Evolutionary conservation across 129 eudicot genomes (phyloP), one percentile per base, ranked within the genome.

Genomic region (Lactuca saligna): DNA sequence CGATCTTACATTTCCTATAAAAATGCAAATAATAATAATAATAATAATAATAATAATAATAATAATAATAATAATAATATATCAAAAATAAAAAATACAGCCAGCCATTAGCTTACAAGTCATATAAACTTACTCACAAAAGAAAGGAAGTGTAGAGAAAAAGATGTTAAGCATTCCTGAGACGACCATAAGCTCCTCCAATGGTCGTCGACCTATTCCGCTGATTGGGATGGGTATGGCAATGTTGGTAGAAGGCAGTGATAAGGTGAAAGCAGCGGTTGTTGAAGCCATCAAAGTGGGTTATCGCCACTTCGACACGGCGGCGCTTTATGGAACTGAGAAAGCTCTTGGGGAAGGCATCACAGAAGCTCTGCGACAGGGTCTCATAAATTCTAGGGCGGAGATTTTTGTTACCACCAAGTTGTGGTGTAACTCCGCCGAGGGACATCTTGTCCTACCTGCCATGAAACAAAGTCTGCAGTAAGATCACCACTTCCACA

Each of bases 381-480:
- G 65, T 56, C 64, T 66, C 7, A 33, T 82, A 54, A 66, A 79
- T 34, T 79, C 73, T 0, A 41, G 79, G 3, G 66, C 44, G 3
- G 82, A 83, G 61, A 58, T 83, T 54, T 83, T 75, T 7, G 44
- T 83, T 32, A 83, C 87, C 0, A 75, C 87, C 62, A 83, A 79
- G 67, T 65, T 83, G 42, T 75, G 84, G 87, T 68, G 82, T 44
- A 64, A 65, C 72, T 70, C 68, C 17, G 72, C 80, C 14, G 67
- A 79, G 16, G 39, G 63, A 10, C 76, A 83, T 34, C 78, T 78
- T 63, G 74, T 87, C 2, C 66, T 87, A 16, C 86, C 87, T 13
- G 88, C 95, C 64, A 57, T 86, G n/a, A 80, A 82, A n/a, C 65
- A 74, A 34, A 84, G 90, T 75, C 88, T 87, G 76, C 31, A 54